Conservation (phyloP, 2,329 filamentous ascomycete species). For the Hymenoscyphus scutula region DNA sequence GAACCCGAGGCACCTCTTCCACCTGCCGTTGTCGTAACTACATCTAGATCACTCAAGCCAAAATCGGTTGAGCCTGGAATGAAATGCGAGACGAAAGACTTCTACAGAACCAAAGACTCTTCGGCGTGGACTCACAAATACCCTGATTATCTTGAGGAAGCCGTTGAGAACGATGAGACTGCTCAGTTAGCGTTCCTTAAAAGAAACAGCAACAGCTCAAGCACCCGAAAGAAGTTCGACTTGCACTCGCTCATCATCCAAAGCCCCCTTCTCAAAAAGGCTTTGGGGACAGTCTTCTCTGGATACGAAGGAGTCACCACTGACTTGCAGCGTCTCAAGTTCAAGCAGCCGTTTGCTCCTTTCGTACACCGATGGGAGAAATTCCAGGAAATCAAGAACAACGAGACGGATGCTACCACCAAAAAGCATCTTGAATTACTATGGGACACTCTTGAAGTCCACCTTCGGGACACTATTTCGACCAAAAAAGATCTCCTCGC, state of each 20-base stretch:
- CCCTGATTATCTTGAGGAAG: conserved; percentile 10
- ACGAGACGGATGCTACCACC: conserved; percentile 34
- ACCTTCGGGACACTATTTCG: conserved; percentile 38
- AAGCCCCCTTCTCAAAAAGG: conserved; percentile 47
- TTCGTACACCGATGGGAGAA: conserved; percentile 52
- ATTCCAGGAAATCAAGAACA: conserved; percentile 32
- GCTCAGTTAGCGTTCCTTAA: conserved; percentile 10
- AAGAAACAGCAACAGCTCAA: conserved; percentile 7
- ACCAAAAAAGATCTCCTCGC: conserved; percentile 37
- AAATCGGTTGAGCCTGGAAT: conserved; percentile 8
- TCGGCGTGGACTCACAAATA: conserved; percentile 14
- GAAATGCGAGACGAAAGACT: conserved; percentile 13
- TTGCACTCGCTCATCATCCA: conserved; percentile 41
- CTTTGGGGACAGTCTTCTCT: conserved; percentile 44
- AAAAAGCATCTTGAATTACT: conserved; percentile 37
- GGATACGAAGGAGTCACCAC: conserved; percentile 50
- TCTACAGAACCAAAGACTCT: conserved; percentile 9
- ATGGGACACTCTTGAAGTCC: conserved; percentile 35
- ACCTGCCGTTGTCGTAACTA: background rate
- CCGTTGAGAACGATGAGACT: conserved; percentile 10
- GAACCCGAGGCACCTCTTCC: background rate
- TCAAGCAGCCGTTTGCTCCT: conserved; percentile 46
- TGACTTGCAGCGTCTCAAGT: conserved; percentile 47
- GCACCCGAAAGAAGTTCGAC: conserved; percentile 12
- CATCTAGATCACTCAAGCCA: conserved; percentile 7